Evolutionary conservation across 768 basidiomycete genomes (phyloP).

Genomic region (Tricholoma flavovirens): DNA sequence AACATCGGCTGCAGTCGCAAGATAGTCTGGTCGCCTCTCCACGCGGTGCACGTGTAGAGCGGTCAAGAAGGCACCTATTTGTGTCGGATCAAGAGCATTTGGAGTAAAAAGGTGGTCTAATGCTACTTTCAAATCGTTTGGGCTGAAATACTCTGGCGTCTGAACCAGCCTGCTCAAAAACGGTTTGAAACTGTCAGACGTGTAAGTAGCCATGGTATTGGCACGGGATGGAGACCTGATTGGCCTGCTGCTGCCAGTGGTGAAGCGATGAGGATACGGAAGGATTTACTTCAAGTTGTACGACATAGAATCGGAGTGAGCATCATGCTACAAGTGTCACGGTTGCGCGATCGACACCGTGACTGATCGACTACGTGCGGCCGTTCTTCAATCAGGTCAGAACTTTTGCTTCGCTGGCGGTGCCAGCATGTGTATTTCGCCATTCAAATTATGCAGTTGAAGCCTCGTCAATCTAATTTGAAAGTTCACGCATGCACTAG

Average conservation of each 20-base stretch:
- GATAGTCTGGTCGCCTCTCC: slow-evolving; percentile 68
- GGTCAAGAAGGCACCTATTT: slow-evolving; percentile 87
- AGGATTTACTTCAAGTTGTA: background rate
- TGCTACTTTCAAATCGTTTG: slow-evolving; percentile 65
- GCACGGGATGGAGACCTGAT: background rate
- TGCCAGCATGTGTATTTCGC: too few relatives aligned
- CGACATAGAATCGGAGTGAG: too few relatives aligned
- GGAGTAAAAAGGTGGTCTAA: slow-evolving; percentile 73
- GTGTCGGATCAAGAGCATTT: slow-evolving; percentile 55
- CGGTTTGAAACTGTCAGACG: slow-evolving; percentile 58
- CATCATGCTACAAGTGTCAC: too few relatives aligned
- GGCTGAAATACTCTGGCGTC: slow-evolving; percentile 76
- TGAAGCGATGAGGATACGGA: too few relatives aligned
- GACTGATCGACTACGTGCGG: too few relatives aligned
- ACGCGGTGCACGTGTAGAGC: slow-evolving; percentile 77
- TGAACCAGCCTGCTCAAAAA: slow-evolving; percentile 74
- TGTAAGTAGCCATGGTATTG: slow-evolving; percentile 18
- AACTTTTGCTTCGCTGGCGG: too few relatives aligned
- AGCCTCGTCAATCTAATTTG: too few relatives aligned
- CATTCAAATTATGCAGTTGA: too few relatives aligned
- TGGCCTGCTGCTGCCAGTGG: too few relatives aligned
- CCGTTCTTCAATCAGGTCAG: too few relatives aligned
- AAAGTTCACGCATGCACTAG: too few relatives aligned
- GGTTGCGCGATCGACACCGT: too few relatives aligned
- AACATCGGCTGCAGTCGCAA: slow-evolving; percentile 74